These are phyloP conservation scores for Hibiscus tridactylites DNA, from an alignment of 345 rosid genomes.

Conservation along the genomic window DNA sequence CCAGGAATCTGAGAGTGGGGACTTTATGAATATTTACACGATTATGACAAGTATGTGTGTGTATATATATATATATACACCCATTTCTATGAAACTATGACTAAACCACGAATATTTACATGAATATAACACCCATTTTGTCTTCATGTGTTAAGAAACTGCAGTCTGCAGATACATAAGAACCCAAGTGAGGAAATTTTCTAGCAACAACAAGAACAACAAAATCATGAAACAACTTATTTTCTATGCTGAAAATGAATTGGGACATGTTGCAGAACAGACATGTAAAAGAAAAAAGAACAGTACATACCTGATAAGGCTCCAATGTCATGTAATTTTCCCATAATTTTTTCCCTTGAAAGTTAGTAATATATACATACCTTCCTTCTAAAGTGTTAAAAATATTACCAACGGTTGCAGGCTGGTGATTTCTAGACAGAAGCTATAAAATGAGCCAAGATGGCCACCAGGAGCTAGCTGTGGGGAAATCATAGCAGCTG, in stretches of 20 bases:
- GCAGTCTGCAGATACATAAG: slow-evolving; percentile 1
- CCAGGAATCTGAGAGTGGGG: background rate
- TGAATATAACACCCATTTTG: background rate
- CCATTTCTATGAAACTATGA: background rate
- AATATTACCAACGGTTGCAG: background rate
- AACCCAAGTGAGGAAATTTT: background rate
- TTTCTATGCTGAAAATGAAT: background rate
- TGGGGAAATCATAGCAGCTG: background rate
- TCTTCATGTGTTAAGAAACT: background rate
- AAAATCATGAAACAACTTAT: background rate
- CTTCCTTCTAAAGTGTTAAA: slow-evolving; percentile 9
- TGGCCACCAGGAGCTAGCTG: slow-evolving; percentile 37
- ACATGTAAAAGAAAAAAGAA: background rate
- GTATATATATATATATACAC: background rate
- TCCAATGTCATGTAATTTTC: background rate
- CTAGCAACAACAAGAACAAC: background rate
- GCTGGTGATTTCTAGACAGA: background rate
- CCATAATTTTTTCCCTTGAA: background rate
- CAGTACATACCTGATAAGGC: background rate
- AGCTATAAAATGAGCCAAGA: slow-evolving; percentile 26
- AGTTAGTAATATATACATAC: background rate
- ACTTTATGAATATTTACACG: background rate
- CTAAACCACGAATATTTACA: background rate
- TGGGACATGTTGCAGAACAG: background rate
- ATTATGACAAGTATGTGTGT: too few species aligned